Percentiles rank a stretch among this genome's conserved stretches.
Conservation (phyloP, 345 rosid genomes). For the Citrus maxima region DNA sequence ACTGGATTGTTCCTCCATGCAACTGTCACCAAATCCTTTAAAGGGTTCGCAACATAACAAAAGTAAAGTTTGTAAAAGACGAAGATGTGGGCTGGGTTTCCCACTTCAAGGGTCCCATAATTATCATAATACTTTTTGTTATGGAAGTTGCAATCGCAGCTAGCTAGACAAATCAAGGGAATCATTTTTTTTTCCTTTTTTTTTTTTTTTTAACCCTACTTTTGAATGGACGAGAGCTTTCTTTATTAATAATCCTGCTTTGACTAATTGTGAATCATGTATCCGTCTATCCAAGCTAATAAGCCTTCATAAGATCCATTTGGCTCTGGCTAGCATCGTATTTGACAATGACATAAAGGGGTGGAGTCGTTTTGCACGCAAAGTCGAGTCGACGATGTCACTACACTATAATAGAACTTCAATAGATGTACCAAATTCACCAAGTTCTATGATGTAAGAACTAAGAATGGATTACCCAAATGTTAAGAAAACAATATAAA, state of each 20-base stretch:
- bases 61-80: background rate
- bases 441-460: background rate
- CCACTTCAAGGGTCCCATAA: slow-evolving; percentile 10
- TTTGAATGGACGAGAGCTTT: background rate
- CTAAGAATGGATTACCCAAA: background rate
- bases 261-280: background rate
- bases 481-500: background rate
- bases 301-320: no score
- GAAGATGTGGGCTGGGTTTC: background rate
- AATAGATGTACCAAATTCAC: background rate
- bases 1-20: slow-evolving; percentile 38
- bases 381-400: background rate
- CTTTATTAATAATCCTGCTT: background rate
- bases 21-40: slow-evolving; percentile 19
- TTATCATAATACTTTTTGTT: slow-evolving; percentile 12
- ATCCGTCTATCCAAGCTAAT: background rate
- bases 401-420: background rate
- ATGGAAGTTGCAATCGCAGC: slow-evolving; percentile 3
- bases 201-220: no score
- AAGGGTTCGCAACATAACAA: slow-evolving; percentile 2
- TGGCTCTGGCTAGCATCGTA: background rate
- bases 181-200: background rate
- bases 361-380: slow-evolving; percentile 1
- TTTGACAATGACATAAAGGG: background rate
- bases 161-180: background rate